These are phyloP conservation scores for Geotrichum candidum DNA, from an alignment of 1,139 yeast genomes.

Conservation along the genomic window DNA sequence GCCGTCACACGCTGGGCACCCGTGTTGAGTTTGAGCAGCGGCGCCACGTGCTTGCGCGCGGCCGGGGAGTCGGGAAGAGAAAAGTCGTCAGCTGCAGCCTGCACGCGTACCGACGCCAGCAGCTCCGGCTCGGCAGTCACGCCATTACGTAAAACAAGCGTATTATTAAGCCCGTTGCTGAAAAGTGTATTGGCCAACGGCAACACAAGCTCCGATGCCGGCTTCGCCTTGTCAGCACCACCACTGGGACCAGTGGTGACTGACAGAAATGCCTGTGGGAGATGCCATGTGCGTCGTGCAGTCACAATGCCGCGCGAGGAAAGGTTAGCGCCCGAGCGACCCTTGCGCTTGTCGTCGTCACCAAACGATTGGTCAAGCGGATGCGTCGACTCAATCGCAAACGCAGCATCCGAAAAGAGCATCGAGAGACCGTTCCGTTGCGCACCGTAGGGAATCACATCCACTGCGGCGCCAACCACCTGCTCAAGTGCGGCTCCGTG, in stretches of 20 bases:
- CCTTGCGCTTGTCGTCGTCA: background rate
- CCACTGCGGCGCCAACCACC: constrained; percentile 30
- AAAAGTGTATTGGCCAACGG: constrained; percentile 36
- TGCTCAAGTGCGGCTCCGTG: constrained; percentile 16
- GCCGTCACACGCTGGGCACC: constrained; percentile 38
- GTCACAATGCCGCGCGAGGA: constrained; percentile 19
- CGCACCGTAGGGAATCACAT: constrained; percentile 32
- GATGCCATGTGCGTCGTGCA: constrained; percentile 29
- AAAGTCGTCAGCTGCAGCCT: background rate
- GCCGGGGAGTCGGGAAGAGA: background rate
- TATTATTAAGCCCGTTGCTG: constrained; percentile 24
- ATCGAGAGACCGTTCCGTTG: constrained; percentile 32
- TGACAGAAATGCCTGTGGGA: constrained; percentile 24
- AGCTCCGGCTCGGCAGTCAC: background rate
- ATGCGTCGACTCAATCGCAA: constrained; percentile 23
- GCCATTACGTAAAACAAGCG: background rate
- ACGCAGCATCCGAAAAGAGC: constrained; percentile 21
- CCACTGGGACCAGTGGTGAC: constrained; percentile 18
- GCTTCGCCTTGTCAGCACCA: constrained; percentile 11
- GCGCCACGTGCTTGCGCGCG: constrained; percentile 16
- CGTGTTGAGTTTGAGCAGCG: constrained; percentile 25
- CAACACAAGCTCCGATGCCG: constrained; percentile 19
- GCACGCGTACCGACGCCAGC: background rate
- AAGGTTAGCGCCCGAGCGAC: constrained; percentile 10
- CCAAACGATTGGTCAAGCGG: constrained; percentile 16